Evolutionary conservation across 2,329 filamentous ascomycete genomes (phyloP).

Genomic region (Neonectria magnoliae): DNA sequence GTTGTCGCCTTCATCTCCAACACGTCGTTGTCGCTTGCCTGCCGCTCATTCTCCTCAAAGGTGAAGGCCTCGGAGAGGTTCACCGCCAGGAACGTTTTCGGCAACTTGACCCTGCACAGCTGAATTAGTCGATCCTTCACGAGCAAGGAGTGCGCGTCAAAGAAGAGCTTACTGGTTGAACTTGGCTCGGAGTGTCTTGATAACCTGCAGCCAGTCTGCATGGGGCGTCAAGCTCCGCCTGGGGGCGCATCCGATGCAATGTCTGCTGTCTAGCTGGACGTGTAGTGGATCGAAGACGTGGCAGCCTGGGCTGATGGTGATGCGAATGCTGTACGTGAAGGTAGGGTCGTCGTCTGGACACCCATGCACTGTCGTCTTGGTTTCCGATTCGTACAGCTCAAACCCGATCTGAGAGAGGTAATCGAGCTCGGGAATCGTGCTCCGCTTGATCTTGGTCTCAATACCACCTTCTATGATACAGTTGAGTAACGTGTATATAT

Average conservation of each 20-base stretch:
- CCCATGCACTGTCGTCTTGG: constrained; percentile 61
- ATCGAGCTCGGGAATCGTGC: constrained; percentile 95
- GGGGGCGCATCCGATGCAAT: constrained; percentile 95
- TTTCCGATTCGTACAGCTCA: constrained; percentile 95
- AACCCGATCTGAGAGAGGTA: constrained; percentile 98
- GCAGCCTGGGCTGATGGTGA: constrained; percentile 94
- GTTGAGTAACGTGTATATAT: constrained; percentile 97
- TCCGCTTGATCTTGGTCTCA: constrained; percentile 94
- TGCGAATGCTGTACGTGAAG: constrained; percentile 95
- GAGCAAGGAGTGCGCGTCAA: constrained; percentile 24
- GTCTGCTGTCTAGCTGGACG: constrained; percentile 94
- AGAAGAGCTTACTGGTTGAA: constrained; percentile 82
- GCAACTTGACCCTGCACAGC: constrained; percentile 67
- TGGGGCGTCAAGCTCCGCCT: constrained; percentile 89
- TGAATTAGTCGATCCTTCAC: constrained; percentile 31
- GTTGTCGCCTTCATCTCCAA: constrained; percentile 59
- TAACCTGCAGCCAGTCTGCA: constrained; percentile 95
- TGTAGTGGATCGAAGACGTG: constrained; percentile 97
- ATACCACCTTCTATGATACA: constrained; percentile 98
- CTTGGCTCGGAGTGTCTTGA: constrained; percentile 92
- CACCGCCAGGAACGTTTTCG: constrained; percentile 72
- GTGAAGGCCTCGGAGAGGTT: constrained; percentile 71
- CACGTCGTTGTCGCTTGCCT: constrained; percentile 57
- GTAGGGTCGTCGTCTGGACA: constrained; percentile 66
- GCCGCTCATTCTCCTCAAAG: constrained; percentile 66